phyloP scores from a whole-genome alignment of 257 asterid genomes.

The Solanum virginianum region DNA sequence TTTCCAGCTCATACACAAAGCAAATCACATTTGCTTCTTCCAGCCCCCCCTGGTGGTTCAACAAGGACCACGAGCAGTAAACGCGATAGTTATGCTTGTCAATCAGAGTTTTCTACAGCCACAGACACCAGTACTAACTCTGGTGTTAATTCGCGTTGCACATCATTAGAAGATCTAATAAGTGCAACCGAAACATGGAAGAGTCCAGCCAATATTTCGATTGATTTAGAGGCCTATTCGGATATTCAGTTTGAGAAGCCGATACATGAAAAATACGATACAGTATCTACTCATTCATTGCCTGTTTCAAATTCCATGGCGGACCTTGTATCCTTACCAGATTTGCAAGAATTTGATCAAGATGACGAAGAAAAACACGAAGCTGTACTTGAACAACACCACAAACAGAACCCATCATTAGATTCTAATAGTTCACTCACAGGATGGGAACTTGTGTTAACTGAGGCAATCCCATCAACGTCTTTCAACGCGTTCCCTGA shows the following conservation, averaged over 20 bases:
- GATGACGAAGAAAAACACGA: neutral
- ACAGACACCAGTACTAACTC: neutral
- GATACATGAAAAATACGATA: slow-evolving; percentile 19
- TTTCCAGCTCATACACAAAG: slow-evolving; percentile 19
- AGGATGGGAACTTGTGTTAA: neutral
- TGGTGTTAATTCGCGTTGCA: slow-evolving; percentile 26
- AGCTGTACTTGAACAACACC: neutral
- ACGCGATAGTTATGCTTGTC: slow-evolving; percentile 24
- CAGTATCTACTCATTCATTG: slow-evolving; percentile 50
- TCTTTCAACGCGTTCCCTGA: neutral
- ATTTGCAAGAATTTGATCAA: slow-evolving; percentile 22
- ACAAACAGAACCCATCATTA: neutral
- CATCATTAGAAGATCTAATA: slow-evolving; percentile 65
- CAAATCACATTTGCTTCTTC: neutral
- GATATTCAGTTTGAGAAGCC: slow-evolving; percentile 2
- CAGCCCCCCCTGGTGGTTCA: neutral
- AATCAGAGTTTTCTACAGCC: slow-evolving; percentile 33
- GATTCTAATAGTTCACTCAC: neutral
- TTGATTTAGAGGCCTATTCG: slow-evolving; percentile 57
- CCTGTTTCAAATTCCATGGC: slow-evolving; percentile 24
- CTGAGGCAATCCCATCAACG: neutral
- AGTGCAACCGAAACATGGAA: slow-evolving; percentile 41
- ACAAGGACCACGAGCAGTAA: neutral
- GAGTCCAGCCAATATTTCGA: slow-evolving; percentile 48
- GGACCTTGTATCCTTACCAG: slow-evolving; percentile 52